A percentile compares a stretch with the other conserved stretches of the same genome.
phyloP scores from a whole-genome alignment of 148 eudicot genomes.

The Rhododendron mucronatum region DNA sequence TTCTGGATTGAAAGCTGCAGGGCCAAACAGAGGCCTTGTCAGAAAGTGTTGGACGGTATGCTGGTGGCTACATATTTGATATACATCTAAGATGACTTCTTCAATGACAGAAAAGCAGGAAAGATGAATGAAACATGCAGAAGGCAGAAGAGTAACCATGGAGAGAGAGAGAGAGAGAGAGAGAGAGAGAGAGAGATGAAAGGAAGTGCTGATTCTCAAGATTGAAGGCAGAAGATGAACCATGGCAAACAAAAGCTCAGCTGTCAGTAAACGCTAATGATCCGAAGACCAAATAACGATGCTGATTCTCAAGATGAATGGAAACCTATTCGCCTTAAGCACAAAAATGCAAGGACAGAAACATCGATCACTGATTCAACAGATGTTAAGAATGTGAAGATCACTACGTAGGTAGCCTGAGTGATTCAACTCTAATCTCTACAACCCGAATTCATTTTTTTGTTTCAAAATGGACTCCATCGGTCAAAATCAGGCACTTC shows the following conservation, averaged over 20 bases:
- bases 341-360: background rate
- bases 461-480: background rate
- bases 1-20: background rate
- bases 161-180: no score
- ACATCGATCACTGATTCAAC: background rate
- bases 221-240: no score
- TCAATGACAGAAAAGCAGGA: background rate
- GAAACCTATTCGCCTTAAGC: no score
- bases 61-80: background rate
- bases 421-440: background rate
- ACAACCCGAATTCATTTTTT: background rate
- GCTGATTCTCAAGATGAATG: no score
- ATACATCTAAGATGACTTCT: background rate
- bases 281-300: background rate
- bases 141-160: no score
- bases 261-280: background rate
- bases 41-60: background rate
- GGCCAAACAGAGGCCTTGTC: background rate
- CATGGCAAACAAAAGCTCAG: background rate
- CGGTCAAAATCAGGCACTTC: background rate
- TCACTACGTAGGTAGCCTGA: background rate
- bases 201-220: no score
- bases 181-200: no score
- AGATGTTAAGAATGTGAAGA: background rate
- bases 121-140: no score